A percentile compares a stretch with the other conserved stretches of the same genome.
Conservation (phyloP, 495 filamentous ascomycete genomes). For the Thozetella sp. region DNA sequence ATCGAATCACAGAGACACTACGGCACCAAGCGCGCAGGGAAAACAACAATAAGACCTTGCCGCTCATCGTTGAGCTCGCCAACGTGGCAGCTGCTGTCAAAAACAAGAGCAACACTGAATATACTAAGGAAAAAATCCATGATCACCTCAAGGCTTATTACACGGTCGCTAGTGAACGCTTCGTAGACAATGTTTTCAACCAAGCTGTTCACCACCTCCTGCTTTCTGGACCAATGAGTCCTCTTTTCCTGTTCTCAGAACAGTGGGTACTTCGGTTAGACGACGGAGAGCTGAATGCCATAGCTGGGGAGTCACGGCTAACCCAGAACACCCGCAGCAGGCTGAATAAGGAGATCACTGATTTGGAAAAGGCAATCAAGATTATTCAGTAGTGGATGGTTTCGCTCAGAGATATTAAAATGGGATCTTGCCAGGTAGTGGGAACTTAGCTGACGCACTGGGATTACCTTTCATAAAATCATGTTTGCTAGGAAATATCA, state of each 20-base stretch:
- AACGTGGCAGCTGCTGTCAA: slow-evolving; percentile 16
- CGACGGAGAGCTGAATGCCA: slow-evolving; percentile 26
- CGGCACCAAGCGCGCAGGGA: neutral
- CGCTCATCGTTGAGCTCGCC: neutral
- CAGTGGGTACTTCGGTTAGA: slow-evolving; percentile 30
- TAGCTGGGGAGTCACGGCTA: slow-evolving; percentile 30
- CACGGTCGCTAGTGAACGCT: slow-evolving; percentile 55
- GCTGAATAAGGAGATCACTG: slow-evolving; percentile 23
- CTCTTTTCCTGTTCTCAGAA: slow-evolving; percentile 28
- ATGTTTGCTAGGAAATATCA: too few species aligned
- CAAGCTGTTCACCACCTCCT: slow-evolving; percentile 34
- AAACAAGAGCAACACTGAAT: slow-evolving; percentile 46
- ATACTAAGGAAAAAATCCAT: slow-evolving; percentile 53
- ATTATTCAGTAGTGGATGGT: slow-evolving; percentile 27
- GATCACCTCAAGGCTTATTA: slow-evolving; percentile 64
- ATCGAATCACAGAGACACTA: slow-evolving; percentile 22
- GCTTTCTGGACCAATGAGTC: slow-evolving; percentile 28
- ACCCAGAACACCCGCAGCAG: slow-evolving; percentile 18
- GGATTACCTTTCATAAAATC: too few species aligned
- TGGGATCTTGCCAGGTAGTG: too few species aligned
- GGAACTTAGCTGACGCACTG: too few species aligned
- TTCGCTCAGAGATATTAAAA: too few species aligned
- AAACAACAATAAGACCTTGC: neutral
- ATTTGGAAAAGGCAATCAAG: slow-evolving; percentile 22
- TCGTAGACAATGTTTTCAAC: slow-evolving; percentile 56